Base-by-base conservation (phyloP, 208 protist species). In the Leishmania amazonensis region DNA sequence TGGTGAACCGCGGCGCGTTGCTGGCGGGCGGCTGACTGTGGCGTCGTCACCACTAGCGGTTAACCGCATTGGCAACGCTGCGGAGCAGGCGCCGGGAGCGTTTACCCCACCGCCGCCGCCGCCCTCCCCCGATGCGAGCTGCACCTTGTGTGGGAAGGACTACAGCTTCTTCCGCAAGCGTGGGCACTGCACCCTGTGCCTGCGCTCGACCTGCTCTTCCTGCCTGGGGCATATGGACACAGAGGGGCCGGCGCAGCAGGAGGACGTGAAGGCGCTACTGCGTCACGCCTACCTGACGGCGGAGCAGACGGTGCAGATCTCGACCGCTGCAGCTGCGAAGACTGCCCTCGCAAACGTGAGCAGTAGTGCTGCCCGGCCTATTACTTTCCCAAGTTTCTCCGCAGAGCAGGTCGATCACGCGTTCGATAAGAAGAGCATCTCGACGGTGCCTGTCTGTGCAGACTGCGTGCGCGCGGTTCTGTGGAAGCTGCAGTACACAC, bases 151-250 rank as follows among this genome's bases (percentile, higher is more conserved):
- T 78, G 78, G 83, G 8, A 94, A 91, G 65, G 84, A 87, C 42
- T 97, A 92, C 85, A 90, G 85, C 49, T 91, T 97, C 76, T 97
- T 95, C 81, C 88, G 94, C 11, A 89, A 91, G 68, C 86, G 87
- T 28, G 60, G 73, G n/a, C 78, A 76, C 45, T 97, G 94, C 76
- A 87, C 86, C 8, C 58, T 96, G 67, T 97, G 94, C 75, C 81
- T 92, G 42, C 90, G 91, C 42, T 87, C 82, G 13, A 84, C 83
- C 60, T 97, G 94, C 80, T 79, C 81, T 24, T 91, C 89, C 4
- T 97, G 94, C 78, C 86, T 96, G 31, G 78, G 84, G 54, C 74
- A 82, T 49, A 87, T 96, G 67, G 89, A 94, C 31, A 78, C 85
- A 35, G 84, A 83, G 28, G 79, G 81, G 38, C 76, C 81, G 17